Evolutionary conservation across 305 asterid species (phyloP).

Genomic region (Solanum hybrid): DNA sequence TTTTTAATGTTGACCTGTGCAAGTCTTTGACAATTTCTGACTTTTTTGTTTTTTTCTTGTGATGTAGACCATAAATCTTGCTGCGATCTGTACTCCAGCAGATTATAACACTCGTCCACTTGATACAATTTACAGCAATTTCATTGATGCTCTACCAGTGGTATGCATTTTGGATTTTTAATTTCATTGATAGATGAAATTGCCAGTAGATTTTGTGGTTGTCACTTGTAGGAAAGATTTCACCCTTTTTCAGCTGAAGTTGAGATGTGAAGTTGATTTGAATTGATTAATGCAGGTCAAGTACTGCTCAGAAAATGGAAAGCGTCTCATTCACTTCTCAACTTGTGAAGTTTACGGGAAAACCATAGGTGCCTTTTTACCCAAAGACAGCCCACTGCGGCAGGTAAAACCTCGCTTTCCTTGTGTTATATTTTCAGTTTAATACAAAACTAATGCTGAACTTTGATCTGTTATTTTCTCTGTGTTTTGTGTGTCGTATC

Average conservation of each 20-base stretch:
- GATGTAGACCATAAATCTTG: slow-evolving; percentile 77
- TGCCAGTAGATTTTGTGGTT: neutral
- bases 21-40: slow-evolving; percentile 16
- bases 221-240: neutral
- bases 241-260: neutral
- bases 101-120: slow-evolving; percentile 90
- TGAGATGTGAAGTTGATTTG: slow-evolving; percentile 15
- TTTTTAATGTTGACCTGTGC: neutral
- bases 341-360: slow-evolving; percentile 79
- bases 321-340: slow-evolving; percentile 77
- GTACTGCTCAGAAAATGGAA: slow-evolving; percentile 70
- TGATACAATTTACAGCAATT: slow-evolving; percentile 77
- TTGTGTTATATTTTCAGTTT: neutral
- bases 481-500: neutral
- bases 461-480: neutral
- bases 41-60: slow-evolving; percentile 11
- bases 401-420: slow-evolving; percentile 38
- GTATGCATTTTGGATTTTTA: slow-evolving; percentile 28
- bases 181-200: neutral
- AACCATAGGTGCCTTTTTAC: slow-evolving; percentile 56
- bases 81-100: slow-evolving; percentile 97
- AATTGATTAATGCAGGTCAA: slow-evolving; percentile 42
- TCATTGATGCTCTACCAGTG: slow-evolving; percentile 79
- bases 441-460: neutral
- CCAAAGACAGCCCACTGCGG: slow-evolving; percentile 64